Evolutionary conservation across 2,329 filamentous ascomycete genomes (phyloP).

Genomic region (Karstenula rhodostoma): DNA sequence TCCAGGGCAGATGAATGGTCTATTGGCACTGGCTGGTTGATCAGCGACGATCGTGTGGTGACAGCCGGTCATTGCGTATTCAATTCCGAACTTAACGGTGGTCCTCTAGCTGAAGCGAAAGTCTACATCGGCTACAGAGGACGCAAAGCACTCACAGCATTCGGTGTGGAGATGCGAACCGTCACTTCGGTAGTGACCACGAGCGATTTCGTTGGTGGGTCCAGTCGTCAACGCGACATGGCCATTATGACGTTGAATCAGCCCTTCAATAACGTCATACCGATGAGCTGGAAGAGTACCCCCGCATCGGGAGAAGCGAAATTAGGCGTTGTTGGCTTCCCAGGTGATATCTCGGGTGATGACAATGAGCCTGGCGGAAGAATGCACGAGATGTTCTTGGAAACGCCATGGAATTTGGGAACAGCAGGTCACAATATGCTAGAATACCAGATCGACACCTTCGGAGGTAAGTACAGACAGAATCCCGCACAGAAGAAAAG

Average conservation of each 20-base stretch:
- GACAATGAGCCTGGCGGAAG: not conserved
- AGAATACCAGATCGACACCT: slow-evolving; percentile 4
- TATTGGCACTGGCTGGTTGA: slow-evolving; percentile 12
- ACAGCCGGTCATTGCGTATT: slow-evolving; percentile 15
- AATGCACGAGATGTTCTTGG: slow-evolving; percentile 10
- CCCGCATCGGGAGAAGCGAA: not conserved
- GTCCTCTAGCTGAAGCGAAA: slow-evolving; percentile 6
- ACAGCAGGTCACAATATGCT: not conserved
- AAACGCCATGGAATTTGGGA: not conserved
- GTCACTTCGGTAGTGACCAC: not conserved
- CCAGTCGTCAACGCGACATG: not conserved
- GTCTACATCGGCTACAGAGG: slow-evolving; percentile 12
- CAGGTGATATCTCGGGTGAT: not conserved
- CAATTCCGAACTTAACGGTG: slow-evolving; percentile 5
- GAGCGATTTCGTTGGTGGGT: not conserved
- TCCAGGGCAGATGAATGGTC: too few species aligned
- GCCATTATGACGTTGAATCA: not conserved
- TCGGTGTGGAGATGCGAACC: not conserved
- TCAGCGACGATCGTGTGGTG: slow-evolving; percentile 5
- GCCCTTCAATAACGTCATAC: not conserved
- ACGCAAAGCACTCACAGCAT: not conserved
- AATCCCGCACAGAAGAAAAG: not conserved
- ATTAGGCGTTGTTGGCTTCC: not conserved
- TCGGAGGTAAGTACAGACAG: slow-evolving; percentile 1
- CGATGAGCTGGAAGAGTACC: not conserved